Base-by-base conservation (phyloP, 2,329 filamentous ascomycete species). In the Arthroderma uncinatum region DNA sequence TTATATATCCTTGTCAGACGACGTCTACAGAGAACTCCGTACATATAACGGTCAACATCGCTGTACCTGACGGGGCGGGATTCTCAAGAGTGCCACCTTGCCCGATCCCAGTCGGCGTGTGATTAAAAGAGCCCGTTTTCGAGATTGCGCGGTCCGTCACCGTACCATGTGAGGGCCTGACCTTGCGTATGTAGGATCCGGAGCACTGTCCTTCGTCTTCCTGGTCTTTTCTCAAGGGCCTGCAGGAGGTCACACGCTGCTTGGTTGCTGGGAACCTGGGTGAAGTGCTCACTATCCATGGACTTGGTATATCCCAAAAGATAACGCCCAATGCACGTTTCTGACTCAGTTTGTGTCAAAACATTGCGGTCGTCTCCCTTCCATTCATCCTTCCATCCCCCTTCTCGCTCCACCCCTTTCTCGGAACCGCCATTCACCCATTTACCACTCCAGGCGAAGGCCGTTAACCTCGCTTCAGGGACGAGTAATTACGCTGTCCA, bases 331-430 rank as follows among this genome's bases (percentile, higher is more conserved):
- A 50, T 50, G 28, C 47, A 33, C 47, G 28, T 50, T 50, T 50
- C 25, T 50, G 47, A 50, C 47, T 50, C 47, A 50, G 47, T 50
- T 50, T 50, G 47, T 50, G 47, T 50, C 47, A 50, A 50, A 33
- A 50, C n/a, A 50, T 33, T 9, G 12, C 33, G n/a, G n/a, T n/a
- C 25, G n/a, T 25, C 25, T 50, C 19, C 39, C 39, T 50, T 50
- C 47, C 47, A 16, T 33, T 50, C 47, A 50, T 50, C 47, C 47
- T 50, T 50, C 47, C 25, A 30, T 50, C 47, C 47, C 28, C 47
- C 25, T 25, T 19, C 40, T 25, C 47, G 16, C 47, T 19, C 25
- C 25, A 4, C 12, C 25, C 33, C 19, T 50, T 50, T 50, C 14
- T 50, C 14, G 16, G 40, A 47, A 25, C 40, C 40, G 40, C 40